These are phyloP conservation scores for Blastocystis sp. DNA, from an alignment of 352 stramenopile genomes.

Conservation along the genomic window DNA sequence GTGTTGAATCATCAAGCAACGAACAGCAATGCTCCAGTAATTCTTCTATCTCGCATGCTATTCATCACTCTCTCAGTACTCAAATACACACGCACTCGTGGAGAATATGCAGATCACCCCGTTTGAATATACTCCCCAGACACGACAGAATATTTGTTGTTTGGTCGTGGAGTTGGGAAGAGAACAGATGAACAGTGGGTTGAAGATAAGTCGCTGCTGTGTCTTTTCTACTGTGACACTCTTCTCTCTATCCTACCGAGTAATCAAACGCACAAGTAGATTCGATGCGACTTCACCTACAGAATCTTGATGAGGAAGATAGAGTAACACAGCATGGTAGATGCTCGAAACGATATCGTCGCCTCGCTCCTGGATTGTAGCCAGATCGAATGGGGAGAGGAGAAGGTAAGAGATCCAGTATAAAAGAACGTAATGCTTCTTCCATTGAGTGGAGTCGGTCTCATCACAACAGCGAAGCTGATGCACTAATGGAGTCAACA, in stretches of 20 bases:
- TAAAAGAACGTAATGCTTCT: neutral
- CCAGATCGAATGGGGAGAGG: conserved; percentile 1
- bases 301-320: neutral
- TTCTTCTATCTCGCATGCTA: too few relatives aligned
- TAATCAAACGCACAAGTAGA: neutral
- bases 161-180: too few relatives aligned
- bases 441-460: neutral
- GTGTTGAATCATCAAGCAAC: too few relatives aligned
- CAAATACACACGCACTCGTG: too few relatives aligned
- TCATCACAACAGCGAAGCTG: neutral
- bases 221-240: neutral
- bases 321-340: neutral
- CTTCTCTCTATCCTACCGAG: neutral
- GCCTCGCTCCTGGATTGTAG: neutral
- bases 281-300: neutral
- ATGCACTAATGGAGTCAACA: neutral
- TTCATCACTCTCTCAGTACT: too few relatives aligned
- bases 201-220: neutral
- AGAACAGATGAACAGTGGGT: too few relatives aligned
- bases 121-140: too few relatives aligned
- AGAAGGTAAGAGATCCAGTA: conserved; percentile 14
- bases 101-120: too few relatives aligned
- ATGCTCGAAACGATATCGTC: neutral
- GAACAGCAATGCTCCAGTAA: too few relatives aligned
- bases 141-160: too few relatives aligned